A percentile compares a stretch with the other conserved stretches of the same genome.
phyloP scores from a whole-genome alignment of 108 stramenopile genomes.

The Nitzschia inconspicua region DNA sequence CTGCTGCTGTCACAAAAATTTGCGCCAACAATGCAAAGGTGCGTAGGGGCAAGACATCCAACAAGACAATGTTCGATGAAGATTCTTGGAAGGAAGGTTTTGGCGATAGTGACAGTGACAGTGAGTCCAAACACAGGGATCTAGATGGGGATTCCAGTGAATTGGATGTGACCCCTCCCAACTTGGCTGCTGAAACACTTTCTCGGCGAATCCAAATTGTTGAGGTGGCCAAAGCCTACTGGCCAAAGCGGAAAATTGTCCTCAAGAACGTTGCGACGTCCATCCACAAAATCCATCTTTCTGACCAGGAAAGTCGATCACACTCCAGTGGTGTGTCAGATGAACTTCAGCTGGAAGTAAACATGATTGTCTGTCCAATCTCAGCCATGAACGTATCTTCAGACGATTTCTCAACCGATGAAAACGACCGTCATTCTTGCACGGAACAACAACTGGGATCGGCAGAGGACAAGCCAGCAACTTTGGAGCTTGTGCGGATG shows the following conservation, averaged over 20 bases:
- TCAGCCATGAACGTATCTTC: not conserved
- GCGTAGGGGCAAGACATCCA: too few species aligned
- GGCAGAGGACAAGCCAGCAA: conserved; percentile 23
- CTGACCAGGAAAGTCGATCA: conserved; percentile 17
- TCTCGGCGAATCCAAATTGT: conserved; percentile 3
- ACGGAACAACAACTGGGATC: not conserved
- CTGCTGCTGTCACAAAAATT: too few species aligned
- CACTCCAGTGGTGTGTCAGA: too few species aligned
- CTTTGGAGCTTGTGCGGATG: conserved; percentile 68
- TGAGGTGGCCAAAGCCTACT: conserved; percentile 10
- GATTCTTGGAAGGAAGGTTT: too few species aligned
- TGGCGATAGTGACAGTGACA: too few species aligned
- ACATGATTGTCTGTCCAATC: conserved; percentile 55
- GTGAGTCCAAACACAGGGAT: too few species aligned
- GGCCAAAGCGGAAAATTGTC: conserved; percentile 25
- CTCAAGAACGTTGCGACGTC: conserved; percentile 60
- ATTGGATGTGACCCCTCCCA: too few species aligned
- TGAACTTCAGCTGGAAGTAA: conserved; percentile 48
- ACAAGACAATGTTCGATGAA: too few species aligned
- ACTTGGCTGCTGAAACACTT: too few species aligned
- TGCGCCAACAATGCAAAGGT: too few species aligned
- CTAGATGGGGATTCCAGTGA: too few species aligned
- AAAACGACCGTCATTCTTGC: conserved; percentile 7
- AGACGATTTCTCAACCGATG: not conserved
- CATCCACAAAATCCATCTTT: conserved; percentile 21